Evolutionary conservation across 1,284 basidiomycete species (phyloP), one percentile per base, ranked within the genome.

Genomic region (Trichosporon faecale): DNA sequence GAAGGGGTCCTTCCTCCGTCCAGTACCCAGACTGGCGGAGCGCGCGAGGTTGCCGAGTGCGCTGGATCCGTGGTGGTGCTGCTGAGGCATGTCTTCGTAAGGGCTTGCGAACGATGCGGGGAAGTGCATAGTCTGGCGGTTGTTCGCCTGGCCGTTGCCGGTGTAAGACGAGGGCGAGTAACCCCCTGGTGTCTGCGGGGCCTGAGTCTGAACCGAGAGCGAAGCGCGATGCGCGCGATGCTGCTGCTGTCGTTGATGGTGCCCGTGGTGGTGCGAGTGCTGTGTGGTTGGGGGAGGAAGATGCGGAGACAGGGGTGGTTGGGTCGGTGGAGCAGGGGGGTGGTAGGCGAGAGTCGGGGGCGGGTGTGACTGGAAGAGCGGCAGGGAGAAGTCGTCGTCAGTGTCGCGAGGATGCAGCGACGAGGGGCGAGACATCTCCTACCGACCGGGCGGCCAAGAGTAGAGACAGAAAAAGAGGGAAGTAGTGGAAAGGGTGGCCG

Each of bases 1-100:
- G 69, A 81, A 82, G 7, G 82, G 82, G 65, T 84, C 82, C 68
- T 80, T 80, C 68, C 76, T 79, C 68, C 83, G 77, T 3, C 75
- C 72, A 4, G 72, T 74, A 31, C 80, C 80, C 8, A 84, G 74
- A 1, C 78, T 80, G 2, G 82, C 79, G 60, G 79, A 81, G 23
- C 82, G 72, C 0, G 78, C 81, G 4, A 83, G 72, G 9, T 77
- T 78, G 14, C 78, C 77, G 5, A 80, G 72, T 16, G 76, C 70
- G 29, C 69, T 70, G 6, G 69, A 57, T 61, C 68, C 11, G 33
- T 66, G 33, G 23, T 21, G 33, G 52, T 37, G 23, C 14, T 66
- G 66, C n/a, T 66, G 35, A 25, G 31, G 21, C 52, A 57, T 31
- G 29, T 65, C 66, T 31, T n/a, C 57, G 71, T 71, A 66, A 12